A percentile compares a stretch with the other conserved stretches of the same genome.
These are phyloP conservation scores for Monoraphidium neglectum DNA, from an alignment of 139 green algal species.

Conservation along the genomic window DNA sequence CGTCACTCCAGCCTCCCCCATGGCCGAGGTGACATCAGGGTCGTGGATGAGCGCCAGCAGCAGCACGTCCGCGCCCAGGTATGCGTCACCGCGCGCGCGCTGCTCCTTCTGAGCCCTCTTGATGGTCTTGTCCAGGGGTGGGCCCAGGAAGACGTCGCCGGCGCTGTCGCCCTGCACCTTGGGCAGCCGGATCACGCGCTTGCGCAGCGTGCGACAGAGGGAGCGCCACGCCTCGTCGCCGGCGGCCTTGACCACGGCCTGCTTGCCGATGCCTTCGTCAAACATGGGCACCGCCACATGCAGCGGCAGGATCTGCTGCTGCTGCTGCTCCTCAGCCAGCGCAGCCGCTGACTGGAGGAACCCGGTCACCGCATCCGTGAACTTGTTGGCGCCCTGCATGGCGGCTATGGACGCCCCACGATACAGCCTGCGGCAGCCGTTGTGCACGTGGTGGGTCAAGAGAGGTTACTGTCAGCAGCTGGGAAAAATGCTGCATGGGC, in stretches of 20 bases:
- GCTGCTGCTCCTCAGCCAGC: constrained; percentile 59
- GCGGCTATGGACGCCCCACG: too few species aligned
- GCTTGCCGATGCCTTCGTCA: constrained; percentile 62
- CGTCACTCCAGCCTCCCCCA: constrained; percentile 65
- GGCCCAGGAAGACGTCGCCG: too few species aligned
- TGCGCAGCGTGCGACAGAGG: constrained; percentile 57
- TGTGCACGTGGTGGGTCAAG: too few species aligned
- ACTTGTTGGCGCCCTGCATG: constrained; percentile 33
- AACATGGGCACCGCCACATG: constrained; percentile 76
- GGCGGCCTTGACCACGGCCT: constrained; percentile 23
- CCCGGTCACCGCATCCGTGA: constrained; percentile 58
- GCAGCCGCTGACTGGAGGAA: constrained; percentile 28
- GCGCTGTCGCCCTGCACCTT: constrained; percentile 28
- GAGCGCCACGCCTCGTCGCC: constrained; percentile 50
- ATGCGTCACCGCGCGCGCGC: constrained; percentile 74
- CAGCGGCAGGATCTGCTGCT: constrained; percentile 61
- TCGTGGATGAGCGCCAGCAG: constrained; percentile 61
- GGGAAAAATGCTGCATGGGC: too few species aligned
- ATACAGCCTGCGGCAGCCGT: too few species aligned
- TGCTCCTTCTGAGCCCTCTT: constrained; percentile 56
- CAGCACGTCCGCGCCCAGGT: constrained; percentile 78
- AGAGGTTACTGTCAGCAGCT: too few species aligned
- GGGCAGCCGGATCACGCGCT: constrained; percentile 61
- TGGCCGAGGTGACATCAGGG: constrained; percentile 42
- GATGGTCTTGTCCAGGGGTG: neutral